phyloP scores from a whole-genome alignment of 352 stramenopile genomes.

The Globisporangium rhizosaccharum region DNA sequence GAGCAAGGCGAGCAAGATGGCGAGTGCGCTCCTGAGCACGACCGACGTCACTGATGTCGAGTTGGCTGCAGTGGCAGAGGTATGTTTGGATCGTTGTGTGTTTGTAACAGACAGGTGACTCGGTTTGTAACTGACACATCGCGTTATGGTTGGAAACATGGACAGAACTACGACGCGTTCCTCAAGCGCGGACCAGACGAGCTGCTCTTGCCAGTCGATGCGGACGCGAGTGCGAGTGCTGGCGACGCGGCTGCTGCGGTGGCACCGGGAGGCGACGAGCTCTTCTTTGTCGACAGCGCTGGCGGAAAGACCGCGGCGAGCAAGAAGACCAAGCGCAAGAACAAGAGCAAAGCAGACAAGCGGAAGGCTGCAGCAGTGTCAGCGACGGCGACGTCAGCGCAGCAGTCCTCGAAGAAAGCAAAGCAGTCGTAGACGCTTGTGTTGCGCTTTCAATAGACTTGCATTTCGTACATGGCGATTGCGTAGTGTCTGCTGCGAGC shows the following conservation, averaged over 20 bases:
- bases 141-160: no score
- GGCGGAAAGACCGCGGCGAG: slow-evolving; percentile 25
- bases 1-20: slow-evolving; percentile 28
- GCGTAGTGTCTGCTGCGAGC: no score
- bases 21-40: slow-evolving; percentile 43
- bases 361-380: background rate
- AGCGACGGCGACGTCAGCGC: background rate
- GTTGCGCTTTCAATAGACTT: background rate
- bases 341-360: background rate
- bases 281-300: slow-evolving; percentile 62
- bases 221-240: slow-evolving; percentile 1
- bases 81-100: slow-evolving; percentile 14
- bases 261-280: slow-evolving; percentile 7
- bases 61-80: slow-evolving; percentile 36
- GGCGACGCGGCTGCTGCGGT: slow-evolving; percentile 1
- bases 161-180: slow-evolving; percentile 41
- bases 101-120: background rate
- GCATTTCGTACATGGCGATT: background rate
- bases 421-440: background rate
- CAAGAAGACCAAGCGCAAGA: slow-evolving; percentile 23
- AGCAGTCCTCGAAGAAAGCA: background rate
- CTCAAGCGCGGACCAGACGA: slow-evolving; percentile 24
- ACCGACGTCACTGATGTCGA: slow-evolving; percentile 33
- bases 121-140: slow-evolving; percentile 1
- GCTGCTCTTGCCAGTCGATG: slow-evolving; percentile 1